Evolutionary conservation across 805 yeast genomes (phyloP).

Genomic region (Candida incommunis): DNA sequence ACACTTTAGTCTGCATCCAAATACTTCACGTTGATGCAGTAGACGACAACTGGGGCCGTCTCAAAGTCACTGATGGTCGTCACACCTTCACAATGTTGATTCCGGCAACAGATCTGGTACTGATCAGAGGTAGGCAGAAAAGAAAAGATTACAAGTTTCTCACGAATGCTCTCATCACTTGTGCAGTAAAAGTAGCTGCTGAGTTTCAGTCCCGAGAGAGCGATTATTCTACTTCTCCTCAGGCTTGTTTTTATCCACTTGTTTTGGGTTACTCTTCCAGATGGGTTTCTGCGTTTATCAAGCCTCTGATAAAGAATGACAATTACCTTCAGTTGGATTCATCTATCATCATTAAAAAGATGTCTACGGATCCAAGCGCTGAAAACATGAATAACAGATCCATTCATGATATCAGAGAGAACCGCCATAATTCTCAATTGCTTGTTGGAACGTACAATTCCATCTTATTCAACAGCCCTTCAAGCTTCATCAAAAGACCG

Average conservation of each 20-base stretch:
- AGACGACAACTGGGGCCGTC: background rate
- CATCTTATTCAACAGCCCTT: no score
- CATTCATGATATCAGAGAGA: no score
- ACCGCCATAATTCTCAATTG: no score
- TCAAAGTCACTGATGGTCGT: background rate
- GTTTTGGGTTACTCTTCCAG: background rate
- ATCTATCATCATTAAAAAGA: background rate
- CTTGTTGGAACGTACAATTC: no score
- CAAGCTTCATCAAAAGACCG: no score
- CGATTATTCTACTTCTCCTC: no score
- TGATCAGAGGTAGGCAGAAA: background rate
- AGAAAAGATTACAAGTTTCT: background rate
- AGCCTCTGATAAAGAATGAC: background rate
- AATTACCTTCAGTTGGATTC: background rate
- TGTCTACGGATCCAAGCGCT: background rate
- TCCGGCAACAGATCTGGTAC: background rate
- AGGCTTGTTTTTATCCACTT: no score
- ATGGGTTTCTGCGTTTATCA: background rate
- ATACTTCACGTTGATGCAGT: background rate
- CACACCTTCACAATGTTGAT: background rate
- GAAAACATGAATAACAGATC: no score
- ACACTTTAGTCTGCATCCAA: no score
- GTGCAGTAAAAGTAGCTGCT: background rate
- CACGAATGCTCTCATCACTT: background rate
- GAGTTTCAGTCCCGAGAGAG: background rate